A percentile compares a stretch with the other conserved stretches of the same genome.
Evolutionary conservation across 768 basidiomycete species (phyloP).

Genomic region (Phallus indusiatus): DNA sequence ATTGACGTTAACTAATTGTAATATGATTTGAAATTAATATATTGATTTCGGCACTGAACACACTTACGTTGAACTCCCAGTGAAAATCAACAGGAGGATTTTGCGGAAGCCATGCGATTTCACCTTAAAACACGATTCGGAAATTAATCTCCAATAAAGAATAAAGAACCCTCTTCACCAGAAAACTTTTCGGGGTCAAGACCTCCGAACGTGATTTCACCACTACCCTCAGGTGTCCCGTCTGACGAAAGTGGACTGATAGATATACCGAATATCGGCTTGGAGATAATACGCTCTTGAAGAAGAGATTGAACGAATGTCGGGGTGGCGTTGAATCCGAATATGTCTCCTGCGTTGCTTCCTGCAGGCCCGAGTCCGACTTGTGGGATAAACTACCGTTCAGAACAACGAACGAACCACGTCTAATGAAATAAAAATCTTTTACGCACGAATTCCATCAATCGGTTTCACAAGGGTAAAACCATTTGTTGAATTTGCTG

Average conservation of each 20-base stretch:
- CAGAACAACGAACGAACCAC: not conserved
- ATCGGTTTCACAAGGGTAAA: slow-evolving; percentile 4
- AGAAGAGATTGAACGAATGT: slow-evolving; percentile 5
- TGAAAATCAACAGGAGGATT: slow-evolving; percentile 1
- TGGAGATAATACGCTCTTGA: not conserved
- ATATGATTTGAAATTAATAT: not conserved
- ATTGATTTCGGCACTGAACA: too few species aligned
- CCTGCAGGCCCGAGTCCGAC: slow-evolving; percentile 6
- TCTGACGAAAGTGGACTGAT: not conserved
- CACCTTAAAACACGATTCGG: not conserved
- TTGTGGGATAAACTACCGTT: not conserved
- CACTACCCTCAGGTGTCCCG: not conserved
- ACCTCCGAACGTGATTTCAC: slow-evolving; percentile 6
- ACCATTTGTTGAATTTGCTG: not conserved
- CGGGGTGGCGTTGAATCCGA: not conserved
- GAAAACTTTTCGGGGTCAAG: not conserved
- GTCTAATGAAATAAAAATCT: not conserved
- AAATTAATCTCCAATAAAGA: too few species aligned
- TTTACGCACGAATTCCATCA: slow-evolving; percentile 7
- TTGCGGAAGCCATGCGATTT: slow-evolving; percentile 5
- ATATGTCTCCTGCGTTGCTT: slow-evolving; percentile 1
- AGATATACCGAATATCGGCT: slow-evolving; percentile 4
- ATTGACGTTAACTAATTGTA: not conserved
- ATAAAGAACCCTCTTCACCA: not conserved
- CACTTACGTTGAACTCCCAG: slow-evolving; percentile 7